These are phyloP conservation scores for Pinus taeda DNA, from an alignment of 75 land plant genomes.

Conservation along the genomic window DNA sequence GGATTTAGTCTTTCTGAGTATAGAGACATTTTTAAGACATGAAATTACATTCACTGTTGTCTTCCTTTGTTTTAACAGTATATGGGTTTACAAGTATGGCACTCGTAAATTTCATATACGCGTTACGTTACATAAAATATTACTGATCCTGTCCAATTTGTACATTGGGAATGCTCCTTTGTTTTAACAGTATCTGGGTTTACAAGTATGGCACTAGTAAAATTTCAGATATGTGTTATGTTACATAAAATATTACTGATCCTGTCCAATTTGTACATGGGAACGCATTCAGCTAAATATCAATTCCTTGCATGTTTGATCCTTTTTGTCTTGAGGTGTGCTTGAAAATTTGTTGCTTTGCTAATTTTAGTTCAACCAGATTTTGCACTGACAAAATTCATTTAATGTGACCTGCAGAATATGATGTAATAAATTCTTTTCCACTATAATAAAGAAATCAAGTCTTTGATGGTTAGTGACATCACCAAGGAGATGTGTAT, in stretches of 20 bases:
- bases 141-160: background rate
- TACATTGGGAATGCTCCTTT: background rate
- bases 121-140: background rate
- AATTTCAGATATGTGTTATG: background rate
- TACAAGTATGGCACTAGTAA: background rate
- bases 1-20: too few species aligned
- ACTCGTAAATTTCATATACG: background rate
- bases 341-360: too few species aligned
- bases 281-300: background rate
- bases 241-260: background rate
- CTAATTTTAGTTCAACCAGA: background rate
- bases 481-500: constrained; percentile 3
- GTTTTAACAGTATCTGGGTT: background rate
- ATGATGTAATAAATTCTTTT: constrained; percentile 5
- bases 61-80: background rate
- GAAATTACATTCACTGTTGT: background rate
- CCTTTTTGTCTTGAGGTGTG: background rate
- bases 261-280: background rate
- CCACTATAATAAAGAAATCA: constrained; percentile 7
- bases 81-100: background rate
- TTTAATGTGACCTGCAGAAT: constrained; percentile 5
- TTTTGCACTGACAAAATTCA: constrained; percentile 1
- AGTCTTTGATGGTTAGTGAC: constrained; percentile 10
- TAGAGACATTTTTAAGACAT: background rate
- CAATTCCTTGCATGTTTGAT: background rate